Base-by-base conservation (phyloP, 1,284 basidiomycete genomes). In the Cryptococcus hybrid region DNA sequence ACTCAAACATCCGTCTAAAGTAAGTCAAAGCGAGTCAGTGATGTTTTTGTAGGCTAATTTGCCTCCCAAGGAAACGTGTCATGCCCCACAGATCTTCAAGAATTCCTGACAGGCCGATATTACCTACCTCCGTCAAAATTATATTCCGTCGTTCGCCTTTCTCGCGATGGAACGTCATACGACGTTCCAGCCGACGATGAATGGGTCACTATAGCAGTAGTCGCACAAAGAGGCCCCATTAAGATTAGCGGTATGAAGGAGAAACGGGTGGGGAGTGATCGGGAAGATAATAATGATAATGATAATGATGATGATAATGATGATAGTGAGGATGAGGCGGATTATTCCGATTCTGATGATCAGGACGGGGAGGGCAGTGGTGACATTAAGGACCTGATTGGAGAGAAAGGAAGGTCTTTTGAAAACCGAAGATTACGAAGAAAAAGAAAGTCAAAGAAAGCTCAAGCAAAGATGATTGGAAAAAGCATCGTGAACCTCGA, bases 121-220 rank as follows among this genome's bases (percentile, higher is more conserved):
- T 90, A 89, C 70, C 82, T 99, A 46, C 86, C 90, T 0, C 92
- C 93, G 0, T 92, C 91, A 0, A 84, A 83, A 35, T 80, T 99
- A 37, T 98, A 99, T 79, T 91, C 91, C 4, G 84, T 87, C 50
- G 83, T 91, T 46, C 86, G 89, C 9, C 83, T 89, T 0, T 82
- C 86, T 7, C 84, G 87, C 0, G 86, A 89, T 66, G 88, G 89
- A 64, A 85, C 87, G 55, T 87, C 87, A 12, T 94, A 92, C 75
- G 91, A 96, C 52, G 84, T 99, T 0, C 94, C 94, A 2, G 86
- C 98, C 3, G 84, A 86, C 5, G 89, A 90, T 1, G 95, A 98
- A 75, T 98, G 89, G 58, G 82, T 97, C 42, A 90, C 91, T 1
- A 89, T 98, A 50, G 91, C 90, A 4, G 92, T 97, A 64, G 90